Base-by-base conservation (phyloP, 768 basidiomycete genomes). In the Nevesoporus exiguus region DNA sequence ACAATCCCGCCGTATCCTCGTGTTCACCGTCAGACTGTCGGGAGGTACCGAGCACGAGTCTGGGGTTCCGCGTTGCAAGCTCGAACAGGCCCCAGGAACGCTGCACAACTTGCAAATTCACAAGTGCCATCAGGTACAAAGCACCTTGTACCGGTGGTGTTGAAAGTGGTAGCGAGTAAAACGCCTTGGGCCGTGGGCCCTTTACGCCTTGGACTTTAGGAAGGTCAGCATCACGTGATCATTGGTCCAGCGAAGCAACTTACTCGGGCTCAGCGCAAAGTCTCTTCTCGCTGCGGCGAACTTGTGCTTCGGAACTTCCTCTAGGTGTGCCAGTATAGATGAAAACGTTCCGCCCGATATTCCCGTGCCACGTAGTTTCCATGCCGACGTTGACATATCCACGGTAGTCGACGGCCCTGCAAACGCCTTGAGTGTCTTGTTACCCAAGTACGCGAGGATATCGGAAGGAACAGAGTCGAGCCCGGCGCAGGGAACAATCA, bases 401-500 rank as follows among this genome's bases (percentile, higher is more conserved):
- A 83, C 73, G 19, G 72, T 63, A 0, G 73, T 55, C 11, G 68
- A 61, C 0, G 72, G 58, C 6, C 74, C 74, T 5, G 65, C 71
- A 47, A 71, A 65, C 10, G 73, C 63, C 67, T 86, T 85, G 49
- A 94, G 77, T 0, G 84, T 84, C 61, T 80, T 83, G 54, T 85
- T 85, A 17, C 88, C 80, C 44, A 91, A 71, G 70, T 83, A 86
- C 0, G 83, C 80, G 11, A 80, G 70, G 41, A 88, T 66, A 65
- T 97, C 93, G 3, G 85, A 82, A 3, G 90, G 90, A 27, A 91
- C 62, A 2, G 88, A 91, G 66, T 92, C 90, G 55, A 89, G 78
- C 2, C 86, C 93, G 50, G 84, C 88, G 2, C 83, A 76, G 22
- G 90, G 90, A 19, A 97, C 78, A 59, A 98, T 86, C 58, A 90